Conservation (phyloP, 163 green algal genomes). For the Picocystis sp. region DNA sequence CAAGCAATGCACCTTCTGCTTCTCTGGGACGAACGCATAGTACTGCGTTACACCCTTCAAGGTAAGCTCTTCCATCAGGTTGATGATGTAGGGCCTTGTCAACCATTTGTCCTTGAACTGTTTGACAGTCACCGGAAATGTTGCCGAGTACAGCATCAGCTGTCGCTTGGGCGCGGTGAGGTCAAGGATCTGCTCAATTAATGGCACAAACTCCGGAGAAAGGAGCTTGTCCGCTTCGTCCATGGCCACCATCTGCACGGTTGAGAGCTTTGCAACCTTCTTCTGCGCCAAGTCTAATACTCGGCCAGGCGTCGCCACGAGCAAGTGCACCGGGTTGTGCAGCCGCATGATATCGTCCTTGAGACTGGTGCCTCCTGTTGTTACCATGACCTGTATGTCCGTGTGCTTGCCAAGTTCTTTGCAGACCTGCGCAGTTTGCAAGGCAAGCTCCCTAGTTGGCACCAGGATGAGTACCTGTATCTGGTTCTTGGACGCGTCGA, state of each 20-base stretch:
- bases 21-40: constrained; percentile 99
- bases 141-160: constrained; percentile 94
- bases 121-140: constrained; percentile 96
- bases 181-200: constrained; percentile 77
- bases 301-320: constrained; percentile 93
- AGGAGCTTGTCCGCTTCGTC: constrained; percentile 99
- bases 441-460: constrained; percentile 86
- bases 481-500: constrained; percentile 65
- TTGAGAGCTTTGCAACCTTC: constrained; percentile 71
- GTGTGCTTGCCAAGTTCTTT: constrained; percentile 87
- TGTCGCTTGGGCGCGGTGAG: constrained; percentile 70
- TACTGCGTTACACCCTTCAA: constrained; percentile 95
- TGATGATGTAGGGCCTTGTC: constrained; percentile 95
- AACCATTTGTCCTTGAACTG: constrained; percentile 94
- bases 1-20: constrained; percentile 96
- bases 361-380: constrained; percentile 88
- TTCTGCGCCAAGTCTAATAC: constrained; percentile 90
- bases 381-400: constrained; percentile 46
- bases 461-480: constrained; percentile 94
- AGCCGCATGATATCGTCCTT: constrained; percentile 98
- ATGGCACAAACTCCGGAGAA: constrained; percentile 87
- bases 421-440: constrained; percentile 90
- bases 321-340: constrained; percentile 74
- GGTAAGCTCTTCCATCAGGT: constrained; percentile 99
- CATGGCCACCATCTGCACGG: constrained; percentile 80